phyloP scores from a whole-genome alignment of 768 basidiomycete genomes.

The Boletus vermiculosoides region DNA sequence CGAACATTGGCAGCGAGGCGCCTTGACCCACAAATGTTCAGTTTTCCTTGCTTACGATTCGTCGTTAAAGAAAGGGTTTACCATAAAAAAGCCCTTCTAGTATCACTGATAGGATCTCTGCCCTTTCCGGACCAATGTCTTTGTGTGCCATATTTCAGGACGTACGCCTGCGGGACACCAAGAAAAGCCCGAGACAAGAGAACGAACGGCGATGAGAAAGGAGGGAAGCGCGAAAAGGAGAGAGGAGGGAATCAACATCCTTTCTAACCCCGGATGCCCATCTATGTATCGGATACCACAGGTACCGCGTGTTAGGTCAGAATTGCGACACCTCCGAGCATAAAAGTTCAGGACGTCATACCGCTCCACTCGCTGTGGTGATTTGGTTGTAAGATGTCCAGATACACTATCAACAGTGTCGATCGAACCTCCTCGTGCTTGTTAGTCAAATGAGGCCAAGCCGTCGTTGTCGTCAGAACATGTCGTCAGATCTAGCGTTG shows the following conservation, averaged over 20 bases:
- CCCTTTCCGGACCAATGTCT: not conserved
- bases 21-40: not conserved
- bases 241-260: too few species aligned
- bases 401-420: not conserved
- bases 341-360: not conserved
- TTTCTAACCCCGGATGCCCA: not conserved
- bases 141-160: not conserved
- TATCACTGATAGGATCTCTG: not conserved
- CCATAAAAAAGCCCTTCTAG: not conserved
- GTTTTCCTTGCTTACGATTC: not conserved
- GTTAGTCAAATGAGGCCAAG: not conserved
- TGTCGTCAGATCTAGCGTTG: not conserved
- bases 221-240: not conserved
- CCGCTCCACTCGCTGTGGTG: too few species aligned
- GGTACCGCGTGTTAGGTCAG: not conserved
- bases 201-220: not conserved
- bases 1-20: not conserved
- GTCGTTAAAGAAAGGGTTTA: not conserved
- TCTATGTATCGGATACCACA: not conserved
- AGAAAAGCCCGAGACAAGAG: not conserved
- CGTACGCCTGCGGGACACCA: too few species aligned
- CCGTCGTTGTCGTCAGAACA: not conserved
- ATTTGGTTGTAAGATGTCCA: not conserved
- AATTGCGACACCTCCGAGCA: not conserved
- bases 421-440: not conserved